Percentiles rank a stretch among this genome's conserved stretches.
Evolutionary conservation across 2,329 filamentous ascomycete species (phyloP).

Genomic region (Dothistroma pini): DNA sequence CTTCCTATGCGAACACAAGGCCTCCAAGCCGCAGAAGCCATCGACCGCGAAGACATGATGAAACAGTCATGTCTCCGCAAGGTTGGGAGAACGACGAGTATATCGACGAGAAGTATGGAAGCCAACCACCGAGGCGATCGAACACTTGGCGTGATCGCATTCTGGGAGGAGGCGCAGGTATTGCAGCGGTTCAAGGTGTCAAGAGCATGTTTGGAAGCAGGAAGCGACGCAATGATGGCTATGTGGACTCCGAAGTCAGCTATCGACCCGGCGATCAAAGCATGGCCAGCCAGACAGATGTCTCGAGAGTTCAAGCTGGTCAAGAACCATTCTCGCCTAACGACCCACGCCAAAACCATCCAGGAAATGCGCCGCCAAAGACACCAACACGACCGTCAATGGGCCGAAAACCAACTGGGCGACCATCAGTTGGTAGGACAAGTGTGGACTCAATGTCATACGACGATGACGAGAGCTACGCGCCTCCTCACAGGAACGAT

Average conservation of each 20-base stretch:
- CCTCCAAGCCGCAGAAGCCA: constrained; percentile 12
- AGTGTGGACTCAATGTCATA: constrained; percentile 41
- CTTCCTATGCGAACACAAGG: constrained; percentile 9
- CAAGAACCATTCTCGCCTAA: constrained; percentile 48
- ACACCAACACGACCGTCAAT: constrained; percentile 38
- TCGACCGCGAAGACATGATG: constrained; percentile 14
- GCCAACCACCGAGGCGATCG: constrained; percentile 20
- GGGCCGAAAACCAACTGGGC: constrained; percentile 1
- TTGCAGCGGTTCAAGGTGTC: constrained; percentile 38
- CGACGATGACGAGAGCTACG: constrained; percentile 31
- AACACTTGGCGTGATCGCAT: constrained; percentile 45
- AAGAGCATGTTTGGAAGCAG: constrained; percentile 57
- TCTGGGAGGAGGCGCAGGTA: constrained; percentile 44
- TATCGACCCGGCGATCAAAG: constrained; percentile 40
- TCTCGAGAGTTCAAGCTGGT: constrained; percentile 52
- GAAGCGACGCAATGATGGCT: constrained; percentile 49
- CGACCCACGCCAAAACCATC: constrained; percentile 17
- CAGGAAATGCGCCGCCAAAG: constrained; percentile 24
- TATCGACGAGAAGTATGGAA: constrained; percentile 40
- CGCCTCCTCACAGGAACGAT: constrained; percentile 19
- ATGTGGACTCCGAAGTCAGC: constrained; percentile 50
- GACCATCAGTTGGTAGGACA: constrained; percentile 38
- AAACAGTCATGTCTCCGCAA: constrained; percentile 25
- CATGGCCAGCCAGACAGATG: constrained; percentile 45
- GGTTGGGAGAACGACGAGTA: constrained; percentile 30